Percentiles rank a stretch among this genome's conserved stretches.
Evolutionary conservation across 768 basidiomycete species (phyloP).

Genomic region (Hemileccinum impolitum): DNA sequence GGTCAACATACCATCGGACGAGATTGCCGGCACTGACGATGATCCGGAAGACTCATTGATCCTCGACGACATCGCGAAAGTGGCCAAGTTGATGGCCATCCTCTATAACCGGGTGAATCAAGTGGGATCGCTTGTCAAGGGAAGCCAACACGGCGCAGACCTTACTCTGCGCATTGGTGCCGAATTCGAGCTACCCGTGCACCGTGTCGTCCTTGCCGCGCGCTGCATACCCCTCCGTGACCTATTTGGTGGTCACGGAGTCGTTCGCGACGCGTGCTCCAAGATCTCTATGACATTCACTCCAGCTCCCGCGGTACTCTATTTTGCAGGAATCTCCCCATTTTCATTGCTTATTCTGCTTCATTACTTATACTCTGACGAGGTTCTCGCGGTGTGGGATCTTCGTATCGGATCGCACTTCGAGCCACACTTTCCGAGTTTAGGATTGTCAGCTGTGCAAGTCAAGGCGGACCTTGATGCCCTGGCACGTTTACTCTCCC

Average conservation of each 20-base stretch:
- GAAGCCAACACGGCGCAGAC: conserved; percentile 58
- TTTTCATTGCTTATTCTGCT: conserved; percentile 73
- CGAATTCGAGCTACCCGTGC: conserved; percentile 52
- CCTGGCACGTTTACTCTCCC: conserved; percentile 55
- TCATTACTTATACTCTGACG: conserved; percentile 87
- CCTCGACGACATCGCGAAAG: conserved; percentile 33
- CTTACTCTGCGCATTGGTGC: conserved; percentile 46
- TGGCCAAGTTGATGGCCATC: conserved; percentile 22
- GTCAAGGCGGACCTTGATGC: conserved; percentile 63
- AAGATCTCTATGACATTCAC: conserved; percentile 30
- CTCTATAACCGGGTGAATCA: conserved; percentile 7
- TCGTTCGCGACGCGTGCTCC: conserved; percentile 27
- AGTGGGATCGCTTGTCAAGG: too few species aligned
- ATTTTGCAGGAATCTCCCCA: conserved; percentile 55
- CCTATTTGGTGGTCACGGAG: conserved; percentile 37
- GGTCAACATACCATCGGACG: not conserved
- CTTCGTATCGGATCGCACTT: conserved; percentile 49
- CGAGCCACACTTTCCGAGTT: too few species aligned
- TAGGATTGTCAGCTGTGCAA: conserved; percentile 42
- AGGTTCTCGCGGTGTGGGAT: conserved; percentile 83
- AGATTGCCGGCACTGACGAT: conserved; percentile 27
- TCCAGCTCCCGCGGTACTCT: conserved; percentile 7
- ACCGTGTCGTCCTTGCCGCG: conserved; percentile 61
- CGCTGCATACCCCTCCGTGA: conserved; percentile 48
- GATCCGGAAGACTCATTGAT: conserved; percentile 39